These are phyloP conservation scores for Akanthomyces uredinophilus DNA, from an alignment of 2,329 filamentous ascomycete species.

Conservation along the genomic window DNA sequence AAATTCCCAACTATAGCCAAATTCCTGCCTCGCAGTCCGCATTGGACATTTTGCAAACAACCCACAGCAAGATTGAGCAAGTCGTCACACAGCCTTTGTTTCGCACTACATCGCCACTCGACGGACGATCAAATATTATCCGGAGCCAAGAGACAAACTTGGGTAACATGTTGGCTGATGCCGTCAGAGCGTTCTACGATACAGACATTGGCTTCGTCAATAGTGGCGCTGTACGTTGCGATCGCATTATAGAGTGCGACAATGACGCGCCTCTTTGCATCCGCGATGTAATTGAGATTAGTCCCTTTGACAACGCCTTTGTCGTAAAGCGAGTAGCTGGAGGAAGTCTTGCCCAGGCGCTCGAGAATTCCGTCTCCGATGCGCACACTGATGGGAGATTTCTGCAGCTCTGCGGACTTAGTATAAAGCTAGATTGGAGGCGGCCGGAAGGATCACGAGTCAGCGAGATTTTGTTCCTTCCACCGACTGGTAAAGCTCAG, in stretches of 20 bases:
- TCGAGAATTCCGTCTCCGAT: constrained; percentile 24
- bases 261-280: constrained; percentile 15
- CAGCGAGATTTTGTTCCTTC: not conserved
- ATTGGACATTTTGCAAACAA: not conserved
- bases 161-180: constrained; percentile 24
- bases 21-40: not conserved
- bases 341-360: constrained; percentile 14
- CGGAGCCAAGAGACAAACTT: constrained; percentile 23
- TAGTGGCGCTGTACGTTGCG: constrained; percentile 22
- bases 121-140: constrained; percentile 20
- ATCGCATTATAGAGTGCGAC: constrained; percentile 17
- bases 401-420: constrained; percentile 21
- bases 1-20: not conserved
- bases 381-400: constrained; percentile 24
- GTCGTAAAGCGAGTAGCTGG: constrained; percentile 21
- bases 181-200: constrained; percentile 22
- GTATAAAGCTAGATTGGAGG: constrained; percentile 18
- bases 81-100: constrained; percentile 20
- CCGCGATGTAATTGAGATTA: constrained; percentile 23
- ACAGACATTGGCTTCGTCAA: constrained; percentile 24
- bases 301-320: constrained; percentile 23
- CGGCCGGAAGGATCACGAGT: constrained; percentile 12
- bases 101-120: constrained; percentile 18
- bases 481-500: not conserved
- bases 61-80: constrained; percentile 19